A percentile compares a stretch with the other conserved stretches of the same genome.
Evolutionary conservation across 441 rosid species (phyloP).

Genomic region (Jatropha podagrica): DNA sequence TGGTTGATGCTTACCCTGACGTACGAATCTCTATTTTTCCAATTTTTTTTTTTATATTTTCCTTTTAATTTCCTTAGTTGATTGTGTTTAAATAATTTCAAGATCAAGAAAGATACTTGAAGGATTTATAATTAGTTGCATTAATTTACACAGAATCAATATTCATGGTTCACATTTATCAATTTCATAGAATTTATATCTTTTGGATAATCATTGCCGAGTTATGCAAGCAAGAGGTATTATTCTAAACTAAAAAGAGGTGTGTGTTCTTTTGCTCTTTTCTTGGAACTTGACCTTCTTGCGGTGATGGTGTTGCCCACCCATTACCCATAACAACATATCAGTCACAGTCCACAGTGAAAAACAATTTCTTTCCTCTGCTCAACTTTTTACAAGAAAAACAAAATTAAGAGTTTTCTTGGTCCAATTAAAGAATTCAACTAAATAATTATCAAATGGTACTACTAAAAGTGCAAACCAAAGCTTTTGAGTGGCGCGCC

Average conservation of each 20-base stretch:
- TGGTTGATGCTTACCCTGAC: slow-evolving; percentile 11
- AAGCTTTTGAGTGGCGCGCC: background rate
- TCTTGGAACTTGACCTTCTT: slow-evolving; percentile 5
- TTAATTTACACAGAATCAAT: too few species aligned
- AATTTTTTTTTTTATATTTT: background rate
- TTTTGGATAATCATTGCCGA: background rate
- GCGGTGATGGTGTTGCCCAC: too few species aligned
- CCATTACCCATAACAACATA: background rate
- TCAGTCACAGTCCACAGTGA: too few species aligned
- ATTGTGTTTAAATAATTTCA: too few species aligned
- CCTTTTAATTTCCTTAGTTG: background rate
- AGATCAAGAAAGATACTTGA: too few species aligned
- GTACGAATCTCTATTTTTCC: background rate
- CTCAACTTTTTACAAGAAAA: background rate
- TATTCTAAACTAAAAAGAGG: too few species aligned
- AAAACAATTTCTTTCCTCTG: background rate
- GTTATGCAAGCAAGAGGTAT: background rate
- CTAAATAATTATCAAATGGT: background rate
- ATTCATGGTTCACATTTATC: too few species aligned
- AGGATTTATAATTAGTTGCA: too few species aligned
- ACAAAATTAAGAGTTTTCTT: background rate
- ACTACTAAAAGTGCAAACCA: background rate
- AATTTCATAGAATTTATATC: background rate
- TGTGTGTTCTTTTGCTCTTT: background rate
- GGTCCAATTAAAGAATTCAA: slow-evolving; percentile 7